A percentile compares a stretch with the other conserved stretches of the same genome.
These are phyloP conservation scores for Colletotrichum sansevieriae DNA, from an alignment of 2,329 filamentous ascomycete genomes.

Conservation along the genomic window DNA sequence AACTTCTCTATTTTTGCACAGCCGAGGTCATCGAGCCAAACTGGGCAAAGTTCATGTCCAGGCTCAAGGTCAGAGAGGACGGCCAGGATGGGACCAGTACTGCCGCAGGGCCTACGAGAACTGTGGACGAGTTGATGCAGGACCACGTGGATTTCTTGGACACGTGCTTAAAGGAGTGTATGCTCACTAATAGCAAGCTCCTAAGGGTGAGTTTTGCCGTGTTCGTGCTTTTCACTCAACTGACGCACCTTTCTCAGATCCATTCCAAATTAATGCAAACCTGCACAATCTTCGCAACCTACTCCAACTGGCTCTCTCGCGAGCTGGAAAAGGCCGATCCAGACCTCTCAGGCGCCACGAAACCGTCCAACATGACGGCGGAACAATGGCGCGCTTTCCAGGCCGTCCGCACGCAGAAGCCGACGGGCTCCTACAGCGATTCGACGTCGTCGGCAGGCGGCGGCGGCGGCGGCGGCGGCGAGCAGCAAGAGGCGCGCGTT, in stretches of 20 bases:
- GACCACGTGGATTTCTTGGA: conserved; percentile 98
- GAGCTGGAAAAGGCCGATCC: conserved; percentile 88
- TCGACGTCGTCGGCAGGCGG: conserved; percentile 54
- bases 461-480: conserved; percentile 48
- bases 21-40: conserved; percentile 98
- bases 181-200: conserved; percentile 97
- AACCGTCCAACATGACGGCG: conserved; percentile 70
- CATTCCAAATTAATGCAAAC: conserved; percentile 98
- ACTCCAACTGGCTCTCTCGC: conserved; percentile 87
- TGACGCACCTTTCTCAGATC: conserved; percentile 70
- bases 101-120: conserved; percentile 65
- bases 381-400: conserved; percentile 73
- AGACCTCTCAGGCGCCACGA: conserved; percentile 73
- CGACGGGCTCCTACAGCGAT: conserved; percentile 49
- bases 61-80: conserved; percentile 75
- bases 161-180: conserved; percentile 98
- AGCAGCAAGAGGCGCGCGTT: conserved; percentile 64
- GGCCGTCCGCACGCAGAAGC: conserved; percentile 58
- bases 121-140: conserved; percentile 98
- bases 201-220: conserved; percentile 74
- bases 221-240: conserved; percentile 7
- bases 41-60: conserved; percentile 94
- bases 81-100: conserved; percentile 42
- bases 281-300: conserved; percentile 92
- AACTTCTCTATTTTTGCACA: conserved; percentile 96